Conservation (phyloP, 257 asterid genomes). For the Lycium barbarum region DNA sequence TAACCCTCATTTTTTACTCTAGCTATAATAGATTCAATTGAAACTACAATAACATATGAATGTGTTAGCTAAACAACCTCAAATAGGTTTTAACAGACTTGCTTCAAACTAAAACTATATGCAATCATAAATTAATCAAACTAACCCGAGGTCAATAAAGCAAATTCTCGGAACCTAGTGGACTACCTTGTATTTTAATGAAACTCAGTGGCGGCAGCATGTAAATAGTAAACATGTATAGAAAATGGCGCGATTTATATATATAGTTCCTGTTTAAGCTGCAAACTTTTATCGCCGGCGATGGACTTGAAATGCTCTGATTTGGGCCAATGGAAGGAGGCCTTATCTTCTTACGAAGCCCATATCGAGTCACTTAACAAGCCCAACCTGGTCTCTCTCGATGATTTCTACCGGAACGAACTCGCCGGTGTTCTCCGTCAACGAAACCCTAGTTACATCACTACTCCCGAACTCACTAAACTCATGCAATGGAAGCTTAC, state of each 20-base stretch:
- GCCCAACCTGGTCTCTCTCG: slow-evolving; percentile 67
- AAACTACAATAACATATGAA: not conserved
- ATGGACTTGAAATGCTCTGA: slow-evolving; percentile 65
- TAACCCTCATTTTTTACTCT: too few relatives aligned
- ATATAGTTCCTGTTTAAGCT: not conserved
- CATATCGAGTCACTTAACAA: slow-evolving; percentile 54
- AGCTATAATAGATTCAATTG: too few relatives aligned
- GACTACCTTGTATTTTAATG: not conserved
- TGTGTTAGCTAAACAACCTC: not conserved
- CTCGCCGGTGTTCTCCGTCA: slow-evolving; percentile 68
- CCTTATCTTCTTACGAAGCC: slow-evolving; percentile 59
- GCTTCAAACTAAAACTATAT: not conserved
- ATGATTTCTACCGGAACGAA: slow-evolving; percentile 74
- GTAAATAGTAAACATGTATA: not conserved
- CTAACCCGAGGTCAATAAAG: not conserved
- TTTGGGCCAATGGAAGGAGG: slow-evolving; percentile 57
- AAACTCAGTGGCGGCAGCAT: not conserved
- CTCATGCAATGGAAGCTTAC: slow-evolving; percentile 92
- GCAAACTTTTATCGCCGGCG: not conserved
- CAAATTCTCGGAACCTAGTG: not conserved
- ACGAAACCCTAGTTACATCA: slow-evolving; percentile 72
- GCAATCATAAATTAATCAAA: not conserved
- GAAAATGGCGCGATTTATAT: slow-evolving; percentile 15
- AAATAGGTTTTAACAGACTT: not conserved
- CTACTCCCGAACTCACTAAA: slow-evolving; percentile 64